Percentiles rank a stretch among this genome's conserved stretches.
phyloP scores from a whole-genome alignment of 192 early-diverging fungal species.

The Coemansia sp. region DNA sequence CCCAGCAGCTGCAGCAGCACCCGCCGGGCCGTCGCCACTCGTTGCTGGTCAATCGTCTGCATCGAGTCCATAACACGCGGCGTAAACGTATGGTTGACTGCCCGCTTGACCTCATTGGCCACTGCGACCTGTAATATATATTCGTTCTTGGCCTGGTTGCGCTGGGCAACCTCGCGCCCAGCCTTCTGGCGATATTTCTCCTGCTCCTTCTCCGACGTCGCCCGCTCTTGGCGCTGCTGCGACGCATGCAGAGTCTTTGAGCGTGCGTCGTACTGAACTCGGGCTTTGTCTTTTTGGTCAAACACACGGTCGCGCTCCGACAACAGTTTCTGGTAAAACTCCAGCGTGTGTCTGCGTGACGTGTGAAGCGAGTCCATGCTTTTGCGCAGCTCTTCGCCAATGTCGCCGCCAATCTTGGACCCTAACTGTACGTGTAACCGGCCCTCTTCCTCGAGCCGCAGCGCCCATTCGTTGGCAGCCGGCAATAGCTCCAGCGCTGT shows the following conservation, averaged over 20 bases:
- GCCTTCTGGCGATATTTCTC: conserved; percentile 34
- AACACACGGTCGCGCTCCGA: conserved; percentile 37
- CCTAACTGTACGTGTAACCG: conserved; percentile 44
- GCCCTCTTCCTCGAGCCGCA: conserved; percentile 48
- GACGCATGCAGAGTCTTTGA: conserved; percentile 30
- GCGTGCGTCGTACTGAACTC: conserved; percentile 28
- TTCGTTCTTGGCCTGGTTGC: conserved; percentile 53
- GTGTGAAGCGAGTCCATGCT: conserved; percentile 22
- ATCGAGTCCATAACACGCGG: conserved; percentile 36
- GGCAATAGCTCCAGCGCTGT: conserved; percentile 37
- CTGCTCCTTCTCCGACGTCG: conserved; percentile 49
- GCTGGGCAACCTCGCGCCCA: conserved; percentile 21
- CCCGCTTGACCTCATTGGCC: conserved; percentile 37
- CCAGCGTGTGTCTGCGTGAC: conserved; percentile 25
- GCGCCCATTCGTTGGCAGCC: conserved; percentile 37
- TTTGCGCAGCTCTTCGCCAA: conserved; percentile 30
- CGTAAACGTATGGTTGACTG: conserved; percentile 32
- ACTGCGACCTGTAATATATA: conserved; percentile 45
- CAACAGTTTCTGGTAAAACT: conserved; percentile 42
- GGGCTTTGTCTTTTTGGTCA: conserved; percentile 41
- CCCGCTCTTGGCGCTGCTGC: conserved; percentile 43
- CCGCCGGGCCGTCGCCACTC: conserved; percentile 17
- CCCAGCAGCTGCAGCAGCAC: conserved; percentile 38
- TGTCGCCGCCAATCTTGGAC: conserved; percentile 32
- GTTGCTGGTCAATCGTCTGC: conserved; percentile 37